Base-by-base conservation (phyloP, 192 early-diverging fungal genomes). In the Piromyces sp. region DNA sequence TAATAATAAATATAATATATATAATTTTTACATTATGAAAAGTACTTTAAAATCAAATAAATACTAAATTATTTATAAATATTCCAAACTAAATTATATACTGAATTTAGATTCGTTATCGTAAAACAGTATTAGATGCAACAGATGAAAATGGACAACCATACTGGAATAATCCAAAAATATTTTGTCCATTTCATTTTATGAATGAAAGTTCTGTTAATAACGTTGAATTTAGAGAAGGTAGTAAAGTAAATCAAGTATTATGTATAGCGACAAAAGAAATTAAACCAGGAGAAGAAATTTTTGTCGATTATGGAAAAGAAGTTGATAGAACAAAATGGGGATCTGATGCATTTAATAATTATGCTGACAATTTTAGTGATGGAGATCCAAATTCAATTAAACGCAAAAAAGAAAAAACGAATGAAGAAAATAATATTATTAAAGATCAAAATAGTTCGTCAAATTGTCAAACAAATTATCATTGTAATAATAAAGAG, bases 141-240 rank as follows among this genome's bases (percentile, higher is more conserved):
- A 97, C 96, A 5, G 93, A 97, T 80, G 91, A 92, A 6, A 82
- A 89, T 6, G 96, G 96, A 0, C 83, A 90, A 81, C 95, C 96
- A 0, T 94, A 90, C 81, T 89, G 87, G 12, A 90, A 96, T 82
- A 91, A 87, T 78, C 83, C 85, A 31, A 68, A 28, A 68, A 68
- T 68, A n/a, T 92, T 90, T 80, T 97, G 96, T 79, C 96, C 96
- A 33, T 96, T 97, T 82, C 95, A 97, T 83, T 96, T 94, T 84
- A 94, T 97, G 92, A 97, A 97, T 83, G 94, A 95, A 82, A 87
- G 91, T 33, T 80, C 89, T 30, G 86, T 87, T 12, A 84, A 85
- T 30, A 94, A 92, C 79, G 89, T 97, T 51, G 86, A 85, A 22
- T 97, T 96, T 86, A 84, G 94, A 17, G 93, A 95, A 79, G 96